Conservation (phyloP, 306 rosid genomes). For the Trifolium dubium region DNA sequence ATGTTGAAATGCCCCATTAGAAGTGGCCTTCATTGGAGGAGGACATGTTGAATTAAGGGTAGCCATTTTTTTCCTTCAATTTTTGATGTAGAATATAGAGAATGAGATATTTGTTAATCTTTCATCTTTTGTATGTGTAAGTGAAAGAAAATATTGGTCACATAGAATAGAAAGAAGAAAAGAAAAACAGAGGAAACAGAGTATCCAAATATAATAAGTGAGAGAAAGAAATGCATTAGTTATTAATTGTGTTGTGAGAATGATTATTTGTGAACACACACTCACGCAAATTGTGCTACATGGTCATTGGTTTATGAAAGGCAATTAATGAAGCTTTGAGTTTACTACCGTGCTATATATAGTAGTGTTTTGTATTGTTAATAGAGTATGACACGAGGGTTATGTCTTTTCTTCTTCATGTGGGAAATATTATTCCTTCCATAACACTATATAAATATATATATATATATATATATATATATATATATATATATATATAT, state of each 20-base stretch:
- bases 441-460: too few species aligned
- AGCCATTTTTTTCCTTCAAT: conserved; percentile 30
- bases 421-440: too few species aligned
- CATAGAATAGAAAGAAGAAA: background rate
- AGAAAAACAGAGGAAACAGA: background rate
- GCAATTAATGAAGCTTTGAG: conserved; percentile 17
- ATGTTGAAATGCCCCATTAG: conserved; percentile 65
- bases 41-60: conserved; percentile 42
- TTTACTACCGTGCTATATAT: conserved; percentile 36
- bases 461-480: too few species aligned
- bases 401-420: background rate
- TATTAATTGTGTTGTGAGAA: background rate
- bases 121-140: background rate
- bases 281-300: conserved; percentile 44
- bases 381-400: background rate
- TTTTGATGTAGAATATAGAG: background rate
- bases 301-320: conserved; percentile 24
- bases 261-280: conserved; percentile 40
- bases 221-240: conserved; percentile 7
- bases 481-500: too few species aligned
- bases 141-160: conserved; percentile 10
- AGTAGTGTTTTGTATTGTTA: conserved; percentile 28
- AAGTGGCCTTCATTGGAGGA: conserved; percentile 66
- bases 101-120: conserved; percentile 15
- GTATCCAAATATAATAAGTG: conserved; percentile 31